Base-by-base conservation (phyloP, 306 rosid genomes). In the Quercus glauca region DNA sequence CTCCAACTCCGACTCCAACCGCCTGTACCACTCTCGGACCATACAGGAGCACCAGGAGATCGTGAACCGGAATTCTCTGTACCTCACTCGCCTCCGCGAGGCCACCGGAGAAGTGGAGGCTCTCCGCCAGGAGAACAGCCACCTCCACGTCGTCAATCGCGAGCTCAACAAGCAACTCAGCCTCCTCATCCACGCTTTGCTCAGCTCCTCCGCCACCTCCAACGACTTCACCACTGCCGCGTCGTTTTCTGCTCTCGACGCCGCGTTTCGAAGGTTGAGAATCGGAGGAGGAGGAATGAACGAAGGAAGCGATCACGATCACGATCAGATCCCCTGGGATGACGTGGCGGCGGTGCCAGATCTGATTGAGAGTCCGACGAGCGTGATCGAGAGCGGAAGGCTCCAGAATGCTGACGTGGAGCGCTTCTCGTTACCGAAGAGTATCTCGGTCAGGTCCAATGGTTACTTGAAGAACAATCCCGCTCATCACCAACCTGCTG, bases 361-460 rank as follows among this genome's bases (percentile, higher is more conserved):
- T 49, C 53, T 49, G 11, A 41, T 41, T 61, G 90, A 83, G 83
- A 87, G 94, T 69, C 97, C 92, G 33, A 88, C 89, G 20, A 87
- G 93, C 58, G 91, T 91, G 85, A 84, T 87, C 43, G 93, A 83
- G 79, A 86, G 73, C 65, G 83, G 83, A 71, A 77, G 73, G 5
- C 59, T 43, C n/a, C 83, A 86, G 78, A 86, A 81, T 71, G 87
- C 76, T 52, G 90, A 91, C 51, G 86, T 69, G 72, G 91, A 88
- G 82, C 84, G 97, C 70, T 87, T 82, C 81, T 77, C 92, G 52
- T 89, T 94, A 78, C 99, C 99, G 2, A 94, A 94, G 86, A 94
- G 99, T 81, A 92, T 94, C 20, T 94, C 99, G 15, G 97, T 94
- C 68, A 90, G 96, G 69, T 94, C 97, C 19, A 88, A 82, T 80